Evolutionary conservation across 192 early-diverging fungal species (phyloP), one percentile per base, ranked within the genome.

Genomic region (Coemansia sp.): DNA sequence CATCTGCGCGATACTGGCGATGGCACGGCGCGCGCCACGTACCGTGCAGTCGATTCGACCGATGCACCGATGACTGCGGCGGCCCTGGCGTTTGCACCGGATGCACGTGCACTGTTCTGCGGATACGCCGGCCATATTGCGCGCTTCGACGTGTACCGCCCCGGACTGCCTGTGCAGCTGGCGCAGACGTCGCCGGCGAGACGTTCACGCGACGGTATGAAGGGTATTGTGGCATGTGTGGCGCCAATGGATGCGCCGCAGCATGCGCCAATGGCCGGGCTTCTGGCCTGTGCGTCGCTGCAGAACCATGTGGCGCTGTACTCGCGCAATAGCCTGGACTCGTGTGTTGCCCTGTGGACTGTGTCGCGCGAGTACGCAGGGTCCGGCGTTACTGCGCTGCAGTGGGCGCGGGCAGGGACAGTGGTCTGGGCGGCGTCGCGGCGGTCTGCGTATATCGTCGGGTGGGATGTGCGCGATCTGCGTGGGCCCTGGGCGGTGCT

Each of bases 391-490:
- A 85, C 81, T 11, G 84, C 83, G 36, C 79, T 88, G 3, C 50
- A 82, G 57, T 94, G 93, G 79, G 86, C 93, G 0, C 77, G 79
- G 4, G 82, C 88, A 64, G 87, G 87, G 11, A 36, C 62, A 2
- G 73, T 83, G n/a, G 61, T 94, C 13, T 94, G 85, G 68, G 83
- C 87, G 0, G 85, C 86, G 29, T 85, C 86, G 17, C 82, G 93
- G 13, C 83, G 85, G 33, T 68, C 84, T 6, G 28, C 72, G n/a
- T 50, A 54, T 28, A 84, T 94, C 17, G 74, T 84, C 1, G 90
- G 86, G 25, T 93, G 93, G 91, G 93, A 94, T 70, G 83, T 91
- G 19, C 75, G 93, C 2, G 86, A 94, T 44, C 81, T 91, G 50
- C 86, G 85, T 0, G 79, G 87, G 19, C 78, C 89, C 0, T 59